Evolutionary conservation across 257 asterid species (phyloP).

Genomic region (Solanum chaucha): DNA sequence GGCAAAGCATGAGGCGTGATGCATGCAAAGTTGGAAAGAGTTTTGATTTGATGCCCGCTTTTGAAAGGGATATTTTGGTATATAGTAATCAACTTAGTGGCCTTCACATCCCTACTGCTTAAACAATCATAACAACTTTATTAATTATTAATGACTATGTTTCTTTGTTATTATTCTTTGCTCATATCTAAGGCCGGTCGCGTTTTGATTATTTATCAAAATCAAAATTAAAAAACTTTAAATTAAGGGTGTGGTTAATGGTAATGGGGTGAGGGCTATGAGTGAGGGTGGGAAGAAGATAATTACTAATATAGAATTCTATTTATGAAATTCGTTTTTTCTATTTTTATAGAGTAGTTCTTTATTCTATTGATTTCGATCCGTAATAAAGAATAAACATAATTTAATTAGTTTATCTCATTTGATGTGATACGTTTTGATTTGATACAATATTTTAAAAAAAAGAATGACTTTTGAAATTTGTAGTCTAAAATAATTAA

Average conservation of each 20-base stretch:
- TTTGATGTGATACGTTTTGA: no score
- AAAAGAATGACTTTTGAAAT: no score
- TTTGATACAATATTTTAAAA: rapidly evolving
- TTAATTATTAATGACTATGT: background rate
- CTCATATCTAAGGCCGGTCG: background rate
- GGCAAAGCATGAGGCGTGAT: background rate
- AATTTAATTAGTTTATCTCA: no score
- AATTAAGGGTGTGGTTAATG: no score
- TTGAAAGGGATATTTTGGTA: background rate
- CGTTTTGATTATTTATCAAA: no score
- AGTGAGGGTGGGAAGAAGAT: no score
- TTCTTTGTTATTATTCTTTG: background rate
- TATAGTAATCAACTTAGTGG: background rate
- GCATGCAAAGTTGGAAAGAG: background rate
- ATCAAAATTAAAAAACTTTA: no score
- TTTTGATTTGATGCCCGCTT: background rate
- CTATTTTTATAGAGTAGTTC: background rate
- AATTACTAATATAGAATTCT: no score
- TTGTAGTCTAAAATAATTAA: background rate
- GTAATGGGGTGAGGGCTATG: no score
- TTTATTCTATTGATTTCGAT: background rate
- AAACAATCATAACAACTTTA: background rate
- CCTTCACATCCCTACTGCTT: background rate
- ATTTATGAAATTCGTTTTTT: no score
- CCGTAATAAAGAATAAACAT: no score